Percentiles rank a stretch among this genome's conserved stretches.
phyloP scores from a whole-genome alignment of 2,329 filamentous ascomycete species.

The Fusarium duplospermum region DNA sequence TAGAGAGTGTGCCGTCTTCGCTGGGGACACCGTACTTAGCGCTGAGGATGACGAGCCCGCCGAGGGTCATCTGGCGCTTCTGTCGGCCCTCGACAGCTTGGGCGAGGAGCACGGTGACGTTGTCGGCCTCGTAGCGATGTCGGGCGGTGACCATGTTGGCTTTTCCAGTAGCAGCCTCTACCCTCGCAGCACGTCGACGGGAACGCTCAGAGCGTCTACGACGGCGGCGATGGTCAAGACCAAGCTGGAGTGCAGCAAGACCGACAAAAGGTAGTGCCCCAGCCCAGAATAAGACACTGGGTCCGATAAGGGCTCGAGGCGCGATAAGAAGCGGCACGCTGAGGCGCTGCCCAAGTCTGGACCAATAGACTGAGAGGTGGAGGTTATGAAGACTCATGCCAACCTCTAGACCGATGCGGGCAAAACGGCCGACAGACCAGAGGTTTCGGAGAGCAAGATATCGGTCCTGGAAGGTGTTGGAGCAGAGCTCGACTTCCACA shows the following conservation, averaged over 20 bases:
- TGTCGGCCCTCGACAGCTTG: conserved; percentile 54
- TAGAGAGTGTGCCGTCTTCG: conserved; percentile 43
- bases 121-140: conserved; percentile 58
- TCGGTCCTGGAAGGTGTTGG: conserved; percentile 49
- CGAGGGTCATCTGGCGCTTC: conserved; percentile 47
- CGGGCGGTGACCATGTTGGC: conserved; percentile 46
- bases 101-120: conserved; percentile 56
- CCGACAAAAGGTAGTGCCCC: conserved; percentile 53
- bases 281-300: conserved; percentile 53
- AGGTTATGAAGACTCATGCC: conserved; percentile 55
- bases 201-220: conserved; percentile 11
- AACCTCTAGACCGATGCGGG: conserved; percentile 58
- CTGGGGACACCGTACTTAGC: conserved; percentile 60
- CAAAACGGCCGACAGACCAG: conserved; percentile 54
- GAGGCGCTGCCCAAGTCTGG: conserved; percentile 57
- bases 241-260: conserved; percentile 53
- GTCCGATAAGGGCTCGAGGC: conserved; percentile 40
- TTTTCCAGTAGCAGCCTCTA: conserved; percentile 13
- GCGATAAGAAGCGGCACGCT: conserved; percentile 57
- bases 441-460: conserved; percentile 59
- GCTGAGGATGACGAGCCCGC: conserved; percentile 60
- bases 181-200: conserved; percentile 8
- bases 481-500: conserved; percentile 57
- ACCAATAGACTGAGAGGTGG: conserved; percentile 61
- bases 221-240: conserved; percentile 33